These are phyloP conservation scores for Didymella segeticola DNA, from an alignment of 2,329 filamentous ascomycete species.

Conservation along the genomic window DNA sequence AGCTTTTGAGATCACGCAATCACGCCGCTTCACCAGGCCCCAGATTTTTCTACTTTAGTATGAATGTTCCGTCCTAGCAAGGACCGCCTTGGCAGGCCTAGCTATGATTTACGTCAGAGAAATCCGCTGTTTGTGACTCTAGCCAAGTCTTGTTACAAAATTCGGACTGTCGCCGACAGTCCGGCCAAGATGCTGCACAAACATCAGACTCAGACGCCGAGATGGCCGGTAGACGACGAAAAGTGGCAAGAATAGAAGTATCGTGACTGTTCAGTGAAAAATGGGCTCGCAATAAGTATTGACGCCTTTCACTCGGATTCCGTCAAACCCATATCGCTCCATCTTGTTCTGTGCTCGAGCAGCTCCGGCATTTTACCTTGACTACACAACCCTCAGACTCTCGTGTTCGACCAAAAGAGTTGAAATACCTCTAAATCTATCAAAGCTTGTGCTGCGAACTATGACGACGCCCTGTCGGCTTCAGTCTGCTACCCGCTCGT, in stretches of 20 bases:
- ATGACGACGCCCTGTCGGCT: constrained; percentile 12
- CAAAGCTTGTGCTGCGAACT: neutral
- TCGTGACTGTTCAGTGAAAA: constrained; percentile 3
- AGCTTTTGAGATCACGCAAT: constrained; percentile 11
- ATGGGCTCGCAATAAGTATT: neutral
- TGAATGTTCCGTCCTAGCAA: neutral
- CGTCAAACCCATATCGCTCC: neutral
- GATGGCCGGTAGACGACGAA: constrained; percentile 1
- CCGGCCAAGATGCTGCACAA: constrained; percentile 8
- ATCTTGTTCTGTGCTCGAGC: neutral
- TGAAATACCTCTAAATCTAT: neutral
- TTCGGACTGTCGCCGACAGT: constrained; percentile 17
- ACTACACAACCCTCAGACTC: neutral
- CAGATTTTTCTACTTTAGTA: neutral
- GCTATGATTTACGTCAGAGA: constrained; percentile 9
- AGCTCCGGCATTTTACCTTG: no score
- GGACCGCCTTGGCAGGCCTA: neutral
- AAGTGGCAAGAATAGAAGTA: constrained; percentile 11
- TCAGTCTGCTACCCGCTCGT: constrained; percentile 1
- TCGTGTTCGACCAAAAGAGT: no score
- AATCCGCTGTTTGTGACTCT: neutral
- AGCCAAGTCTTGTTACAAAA: constrained; percentile 5
- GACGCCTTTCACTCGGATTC: neutral
- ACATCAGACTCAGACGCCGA: constrained; percentile 11
- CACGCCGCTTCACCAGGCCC: constrained; percentile 4